Evolutionary conservation across 2,329 filamentous ascomycete species (phyloP).

Genomic region (Exophiala mesophila): DNA sequence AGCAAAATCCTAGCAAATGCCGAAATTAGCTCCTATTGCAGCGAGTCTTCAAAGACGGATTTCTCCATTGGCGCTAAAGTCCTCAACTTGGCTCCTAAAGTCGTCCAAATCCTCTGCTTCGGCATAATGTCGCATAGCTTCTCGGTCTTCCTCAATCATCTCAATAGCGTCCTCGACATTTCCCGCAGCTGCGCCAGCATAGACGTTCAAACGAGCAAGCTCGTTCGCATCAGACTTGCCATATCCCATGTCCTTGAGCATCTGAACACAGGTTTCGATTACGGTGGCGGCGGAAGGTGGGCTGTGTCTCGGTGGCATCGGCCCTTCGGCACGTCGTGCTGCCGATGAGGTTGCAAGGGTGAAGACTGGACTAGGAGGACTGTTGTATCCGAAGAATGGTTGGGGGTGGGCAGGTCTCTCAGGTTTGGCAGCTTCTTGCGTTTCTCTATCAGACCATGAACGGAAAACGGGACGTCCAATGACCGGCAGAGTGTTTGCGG

Average conservation of each 20-base stretch:
- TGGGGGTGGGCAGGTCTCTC: too few species aligned
- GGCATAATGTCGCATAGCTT: constrained; percentile 23
- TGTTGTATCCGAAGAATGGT: too few species aligned
- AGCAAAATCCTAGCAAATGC: too few species aligned
- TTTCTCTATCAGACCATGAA: too few species aligned
- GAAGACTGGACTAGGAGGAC: too few species aligned
- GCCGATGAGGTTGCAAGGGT: too few species aligned
- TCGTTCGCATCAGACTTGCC: constrained; percentile 34
- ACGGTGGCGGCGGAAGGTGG: constrained; percentile 6
- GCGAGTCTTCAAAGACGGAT: background rate
- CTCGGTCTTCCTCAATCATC: constrained; percentile 47
- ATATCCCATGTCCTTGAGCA: constrained; percentile 40
- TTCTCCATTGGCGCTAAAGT: background rate
- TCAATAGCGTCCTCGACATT: constrained; percentile 44
- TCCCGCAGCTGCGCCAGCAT: constrained; percentile 42
- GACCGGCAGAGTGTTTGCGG: too few species aligned
- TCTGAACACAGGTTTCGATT: constrained; percentile 35
- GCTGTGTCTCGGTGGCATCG: constrained; percentile 1
- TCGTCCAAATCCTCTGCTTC: constrained; percentile 57
- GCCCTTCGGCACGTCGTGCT: constrained; percentile 10
- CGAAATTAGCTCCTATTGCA: too few species aligned
- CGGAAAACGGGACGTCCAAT: too few species aligned
- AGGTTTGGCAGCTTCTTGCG: too few species aligned
- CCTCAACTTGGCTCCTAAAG: constrained; percentile 55
- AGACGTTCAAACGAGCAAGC: constrained; percentile 37